Evolutionary conservation across 1,139 yeast species (phyloP).

Genomic region (Saccharomycopsis crataegensis): DNA sequence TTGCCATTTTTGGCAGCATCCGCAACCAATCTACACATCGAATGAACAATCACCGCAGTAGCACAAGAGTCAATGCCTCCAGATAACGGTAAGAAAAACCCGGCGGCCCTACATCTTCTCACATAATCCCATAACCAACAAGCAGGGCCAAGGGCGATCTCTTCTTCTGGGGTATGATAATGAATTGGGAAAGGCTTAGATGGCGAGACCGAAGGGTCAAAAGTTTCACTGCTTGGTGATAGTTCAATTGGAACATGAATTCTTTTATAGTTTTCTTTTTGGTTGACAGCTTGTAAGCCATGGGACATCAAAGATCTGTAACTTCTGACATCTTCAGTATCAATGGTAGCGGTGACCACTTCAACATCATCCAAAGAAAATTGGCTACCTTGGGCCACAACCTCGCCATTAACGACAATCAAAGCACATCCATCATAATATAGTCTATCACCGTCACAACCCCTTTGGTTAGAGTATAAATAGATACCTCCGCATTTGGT

Average conservation of each 20-base stretch:
- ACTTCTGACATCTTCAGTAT: slow-evolving; percentile 81
- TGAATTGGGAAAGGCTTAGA: slow-evolving; percentile 41
- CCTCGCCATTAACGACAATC: slow-evolving; percentile 83
- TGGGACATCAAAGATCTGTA: slow-evolving; percentile 72
- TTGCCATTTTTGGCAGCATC: slow-evolving; percentile 61
- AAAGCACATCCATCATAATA: slow-evolving; percentile 97
- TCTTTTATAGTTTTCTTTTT: slow-evolving; percentile 49
- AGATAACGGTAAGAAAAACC: slow-evolving; percentile 85
- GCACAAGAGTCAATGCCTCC: slow-evolving; percentile 99
- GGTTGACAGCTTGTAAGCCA: slow-evolving; percentile 61
- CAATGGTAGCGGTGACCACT: slow-evolving; percentile 88
- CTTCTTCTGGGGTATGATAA: slow-evolving; percentile 85
- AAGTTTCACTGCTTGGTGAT: slow-evolving; percentile 48
- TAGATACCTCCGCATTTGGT: slow-evolving; percentile 95
- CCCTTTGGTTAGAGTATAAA: slow-evolving; percentile 88
- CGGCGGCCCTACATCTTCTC: slow-evolving; percentile 82
- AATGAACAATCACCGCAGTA: slow-evolving; percentile 87
- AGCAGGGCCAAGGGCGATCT: slow-evolving; percentile 96
- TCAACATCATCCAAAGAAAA: slow-evolving; percentile 87
- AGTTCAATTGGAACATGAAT: slow-evolving; percentile 56
- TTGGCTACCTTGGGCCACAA: slow-evolving; percentile 90
- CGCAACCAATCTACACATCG: slow-evolving; percentile 85
- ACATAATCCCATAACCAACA: slow-evolving; percentile 99
- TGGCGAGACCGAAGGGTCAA: slow-evolving; percentile 62
- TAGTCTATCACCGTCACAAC: slow-evolving; percentile 96